Percentiles rank a stretch among this genome's conserved stretches.
Conservation (phyloP, 495 filamentous ascomycete genomes). For the Tuber brumale region DNA sequence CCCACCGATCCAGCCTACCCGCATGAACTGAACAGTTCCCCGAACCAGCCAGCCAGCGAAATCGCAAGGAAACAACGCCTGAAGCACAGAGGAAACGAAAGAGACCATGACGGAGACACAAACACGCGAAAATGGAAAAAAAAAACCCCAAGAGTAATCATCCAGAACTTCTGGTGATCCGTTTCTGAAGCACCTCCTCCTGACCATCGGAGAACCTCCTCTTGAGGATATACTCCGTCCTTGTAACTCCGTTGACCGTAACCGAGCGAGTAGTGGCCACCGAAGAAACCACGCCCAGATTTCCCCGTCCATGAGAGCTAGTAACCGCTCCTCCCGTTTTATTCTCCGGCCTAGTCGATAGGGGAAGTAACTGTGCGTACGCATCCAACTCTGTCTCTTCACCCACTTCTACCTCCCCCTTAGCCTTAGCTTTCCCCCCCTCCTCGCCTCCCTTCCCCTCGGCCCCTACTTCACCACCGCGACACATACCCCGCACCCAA, state of each 20-base stretch:
- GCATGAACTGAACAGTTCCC: neutral
- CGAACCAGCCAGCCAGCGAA: neutral
- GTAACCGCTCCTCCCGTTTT: neutral
- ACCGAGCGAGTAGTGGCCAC: constrained; percentile 22
- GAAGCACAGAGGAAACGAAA: neutral
- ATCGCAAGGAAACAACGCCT: neutral
- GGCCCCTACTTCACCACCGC: neutral
- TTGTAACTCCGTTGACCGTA: constrained; percentile 29
- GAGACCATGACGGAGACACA: neutral
- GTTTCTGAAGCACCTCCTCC: constrained; percentile 35
- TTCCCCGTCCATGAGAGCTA: neutral
- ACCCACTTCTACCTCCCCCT: neutral
- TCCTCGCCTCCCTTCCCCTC: constrained; percentile 7
- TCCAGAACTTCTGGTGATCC: neutral
- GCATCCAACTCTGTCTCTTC: constrained; percentile 26
- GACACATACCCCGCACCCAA: neutral
- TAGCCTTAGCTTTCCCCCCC: constrained; percentile 1
- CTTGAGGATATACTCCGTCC: constrained; percentile 27
- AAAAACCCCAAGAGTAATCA: neutral
- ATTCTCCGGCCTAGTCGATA: constrained; percentile 6
- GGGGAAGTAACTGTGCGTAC: constrained; percentile 20
- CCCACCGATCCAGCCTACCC: neutral
- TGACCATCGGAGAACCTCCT: constrained; percentile 35
- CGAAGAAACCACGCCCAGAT: constrained; percentile 17
- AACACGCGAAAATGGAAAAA: no score